A percentile compares a stretch with the other conserved stretches of the same genome.
phyloP scores from a whole-genome alignment of 257 asterid genomes.

The Petunia secreta region DNA sequence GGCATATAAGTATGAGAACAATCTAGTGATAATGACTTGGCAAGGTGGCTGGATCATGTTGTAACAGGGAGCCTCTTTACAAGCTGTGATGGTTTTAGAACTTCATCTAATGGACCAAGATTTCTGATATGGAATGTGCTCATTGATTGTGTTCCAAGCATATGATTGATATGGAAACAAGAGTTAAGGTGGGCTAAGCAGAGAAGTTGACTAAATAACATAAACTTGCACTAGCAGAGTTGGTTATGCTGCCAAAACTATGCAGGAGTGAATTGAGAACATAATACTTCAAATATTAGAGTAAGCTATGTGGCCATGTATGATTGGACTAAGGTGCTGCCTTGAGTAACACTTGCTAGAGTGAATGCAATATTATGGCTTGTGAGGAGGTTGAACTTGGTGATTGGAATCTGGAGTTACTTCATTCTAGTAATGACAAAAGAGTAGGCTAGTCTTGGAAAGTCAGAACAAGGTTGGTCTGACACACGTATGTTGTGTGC shows the following conservation, averaged over 20 bases:
- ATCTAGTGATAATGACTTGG: too few species aligned
- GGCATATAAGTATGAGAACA: too few species aligned
- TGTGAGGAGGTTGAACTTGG: neutral
- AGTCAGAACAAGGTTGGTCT: neutral
- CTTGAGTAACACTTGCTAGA: neutral
- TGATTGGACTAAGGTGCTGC: neutral
- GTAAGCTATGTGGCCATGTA: neutral
- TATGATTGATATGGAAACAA: too few species aligned
- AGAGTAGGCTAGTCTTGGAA: neutral
- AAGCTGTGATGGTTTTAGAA: too few species aligned
- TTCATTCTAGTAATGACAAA: neutral
- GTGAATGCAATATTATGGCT: neutral
- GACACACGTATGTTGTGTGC: neutral
- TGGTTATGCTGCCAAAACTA: neutral
- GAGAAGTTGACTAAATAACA: neutral
- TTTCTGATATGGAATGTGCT: neutral
- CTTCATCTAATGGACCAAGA: too few species aligned
- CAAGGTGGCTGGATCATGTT: too few species aligned
- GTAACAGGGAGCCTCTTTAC: too few species aligned
- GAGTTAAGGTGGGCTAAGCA: neutral
- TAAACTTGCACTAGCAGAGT: neutral
- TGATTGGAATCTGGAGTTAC: neutral
- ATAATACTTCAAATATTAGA: neutral
- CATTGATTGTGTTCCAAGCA: neutral
- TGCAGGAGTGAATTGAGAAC: neutral